A percentile compares a stretch with the other conserved stretches of the same genome.
phyloP scores from a whole-genome alignment of 176 grass and related monocot species.

The Phoenix roebelenii region DNA sequence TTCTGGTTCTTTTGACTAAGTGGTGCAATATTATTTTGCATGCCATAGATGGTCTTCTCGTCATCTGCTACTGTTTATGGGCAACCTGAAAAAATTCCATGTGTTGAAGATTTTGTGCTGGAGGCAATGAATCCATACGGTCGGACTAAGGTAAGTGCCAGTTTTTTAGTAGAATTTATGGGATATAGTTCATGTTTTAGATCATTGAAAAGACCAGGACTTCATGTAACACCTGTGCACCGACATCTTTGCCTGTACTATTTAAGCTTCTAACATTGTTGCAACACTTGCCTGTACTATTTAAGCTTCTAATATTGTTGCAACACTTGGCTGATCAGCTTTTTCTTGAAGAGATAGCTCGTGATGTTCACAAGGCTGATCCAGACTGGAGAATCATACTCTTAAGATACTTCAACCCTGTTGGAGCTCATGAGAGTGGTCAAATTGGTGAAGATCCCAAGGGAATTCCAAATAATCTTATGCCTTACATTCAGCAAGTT shows the following conservation, averaged over 20 bases:
- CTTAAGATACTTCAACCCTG: constrained; percentile 13
- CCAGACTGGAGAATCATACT: constrained; percentile 5
- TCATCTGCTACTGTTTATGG: constrained; percentile 17
- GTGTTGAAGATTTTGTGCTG: not conserved
- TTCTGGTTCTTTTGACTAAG: too few species aligned
- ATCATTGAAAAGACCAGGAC: too few species aligned
- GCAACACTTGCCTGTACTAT: too few species aligned
- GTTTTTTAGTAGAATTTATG: too few species aligned
- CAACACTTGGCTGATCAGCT: too few species aligned
- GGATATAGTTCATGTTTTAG: too few species aligned
- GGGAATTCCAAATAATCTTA: constrained; percentile 13
- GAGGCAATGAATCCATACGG: constrained; percentile 10
- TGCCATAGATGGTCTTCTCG: constrained; percentile 5
- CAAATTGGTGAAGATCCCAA: constrained; percentile 14
- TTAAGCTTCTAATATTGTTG: too few species aligned
- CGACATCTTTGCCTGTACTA: too few species aligned
- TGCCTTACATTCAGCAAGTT: constrained; percentile 12
- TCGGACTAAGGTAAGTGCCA: constrained; percentile 3
- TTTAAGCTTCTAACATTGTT: too few species aligned
- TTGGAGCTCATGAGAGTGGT: constrained; percentile 14
- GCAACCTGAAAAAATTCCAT: constrained; percentile 8
- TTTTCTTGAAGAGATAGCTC: constrained; percentile 3
- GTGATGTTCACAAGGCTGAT: constrained; percentile 6
- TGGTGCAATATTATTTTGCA: too few species aligned
- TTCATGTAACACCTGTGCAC: too few species aligned